These are phyloP conservation scores for Blastocladiella britannica DNA, from an alignment of 192 early-diverging fungal species.

Conservation along the genomic window DNA sequence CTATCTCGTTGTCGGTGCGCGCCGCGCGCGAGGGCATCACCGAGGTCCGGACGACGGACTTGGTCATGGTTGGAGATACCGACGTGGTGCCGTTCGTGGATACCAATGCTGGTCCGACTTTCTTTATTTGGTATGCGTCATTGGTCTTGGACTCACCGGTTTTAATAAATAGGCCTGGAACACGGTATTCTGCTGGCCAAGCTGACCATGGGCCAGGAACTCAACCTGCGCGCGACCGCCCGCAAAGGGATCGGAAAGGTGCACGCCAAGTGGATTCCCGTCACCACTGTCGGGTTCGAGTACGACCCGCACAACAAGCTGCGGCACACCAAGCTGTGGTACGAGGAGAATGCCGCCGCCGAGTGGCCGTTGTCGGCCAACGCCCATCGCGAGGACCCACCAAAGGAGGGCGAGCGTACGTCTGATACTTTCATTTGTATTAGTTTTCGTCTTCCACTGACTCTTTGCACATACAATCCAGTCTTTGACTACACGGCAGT, in stretches of 20 bases:
- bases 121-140: constrained; percentile 10
- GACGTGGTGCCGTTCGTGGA: constrained; percentile 43
- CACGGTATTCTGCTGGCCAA: constrained; percentile 65
- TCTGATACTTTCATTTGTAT: constrained; percentile 23
- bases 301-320: constrained; percentile 94
- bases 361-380: constrained; percentile 68
- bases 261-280: constrained; percentile 93
- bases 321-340: constrained; percentile 79
- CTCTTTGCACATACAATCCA: constrained; percentile 5
- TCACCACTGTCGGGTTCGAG: constrained; percentile 72
- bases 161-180: constrained; percentile 18
- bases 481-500: constrained; percentile 62
- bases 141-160: constrained; percentile 6
- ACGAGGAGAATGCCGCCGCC: constrained; percentile 56
- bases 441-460: constrained; percentile 4
- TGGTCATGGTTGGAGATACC: too few relatives aligned
- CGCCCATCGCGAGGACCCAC: constrained; percentile 18
- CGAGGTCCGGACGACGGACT: too few relatives aligned
- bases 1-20: too few relatives aligned
- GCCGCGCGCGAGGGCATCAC: too few relatives aligned
- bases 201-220: constrained; percentile 77
- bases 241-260: constrained; percentile 77
- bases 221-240: constrained; percentile 74
- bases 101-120: not conserved
- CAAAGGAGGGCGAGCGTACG: constrained; percentile 9